phyloP scores from a whole-genome alignment of 176 grass and related monocot genomes.

The Avena eriantha region DNA sequence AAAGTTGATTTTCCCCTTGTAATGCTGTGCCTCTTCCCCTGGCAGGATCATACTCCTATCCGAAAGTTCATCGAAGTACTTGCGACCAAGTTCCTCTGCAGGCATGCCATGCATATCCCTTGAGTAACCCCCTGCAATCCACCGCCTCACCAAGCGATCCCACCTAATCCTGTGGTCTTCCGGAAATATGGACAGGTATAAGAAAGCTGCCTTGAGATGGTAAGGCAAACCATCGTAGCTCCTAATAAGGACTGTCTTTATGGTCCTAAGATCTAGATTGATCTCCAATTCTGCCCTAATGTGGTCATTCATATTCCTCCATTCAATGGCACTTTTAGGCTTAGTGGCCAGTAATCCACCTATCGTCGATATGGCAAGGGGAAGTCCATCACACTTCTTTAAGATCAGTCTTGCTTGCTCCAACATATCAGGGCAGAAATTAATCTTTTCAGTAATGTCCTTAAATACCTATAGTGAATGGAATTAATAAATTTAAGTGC shows the following conservation, averaged over 20 bases:
- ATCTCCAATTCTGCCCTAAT: too few relatives aligned
- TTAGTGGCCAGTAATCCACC: constrained; percentile 35
- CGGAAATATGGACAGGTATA: constrained; percentile 14
- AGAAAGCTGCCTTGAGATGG: constrained; percentile 35
- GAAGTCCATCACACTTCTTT: constrained; percentile 37
- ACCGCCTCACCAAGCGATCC: constrained; percentile 37
- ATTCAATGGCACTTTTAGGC: constrained; percentile 29
- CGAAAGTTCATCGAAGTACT: constrained; percentile 35
- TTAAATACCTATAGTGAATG: background rate
- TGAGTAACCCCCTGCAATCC: constrained; percentile 47
- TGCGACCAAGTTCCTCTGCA: background rate
- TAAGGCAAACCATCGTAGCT: constrained; percentile 51
- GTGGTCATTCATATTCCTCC: constrained; percentile 33
- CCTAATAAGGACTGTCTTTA: background rate
- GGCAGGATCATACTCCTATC: too few relatives aligned
- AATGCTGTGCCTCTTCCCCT: too few relatives aligned
- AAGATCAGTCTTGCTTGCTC: too few relatives aligned
- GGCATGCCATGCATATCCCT: background rate
- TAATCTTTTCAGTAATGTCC: too few relatives aligned
- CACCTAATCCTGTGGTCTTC: constrained; percentile 16
- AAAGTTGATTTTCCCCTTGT: too few relatives aligned
- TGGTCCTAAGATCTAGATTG: background rate
- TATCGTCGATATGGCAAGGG: constrained; percentile 48
- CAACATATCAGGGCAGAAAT: too few relatives aligned
- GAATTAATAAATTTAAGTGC: too few relatives aligned